Evolutionary conservation across 2,329 filamentous ascomycete species (phyloP).

Genomic region (Aspergillus fumigatus): DNA sequence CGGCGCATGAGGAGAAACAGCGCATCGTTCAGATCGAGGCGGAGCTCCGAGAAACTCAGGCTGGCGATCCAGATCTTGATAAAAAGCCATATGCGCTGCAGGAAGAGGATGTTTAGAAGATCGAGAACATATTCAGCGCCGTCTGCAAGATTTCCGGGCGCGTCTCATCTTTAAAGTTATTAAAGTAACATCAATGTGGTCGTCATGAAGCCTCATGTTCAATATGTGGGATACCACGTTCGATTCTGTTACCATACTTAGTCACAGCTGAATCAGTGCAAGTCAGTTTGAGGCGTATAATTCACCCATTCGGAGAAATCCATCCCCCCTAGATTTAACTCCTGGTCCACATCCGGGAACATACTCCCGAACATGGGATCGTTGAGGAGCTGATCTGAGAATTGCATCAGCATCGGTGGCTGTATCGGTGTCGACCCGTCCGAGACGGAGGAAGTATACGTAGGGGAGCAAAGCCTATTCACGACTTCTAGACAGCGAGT

Average conservation of each 20-base stretch:
- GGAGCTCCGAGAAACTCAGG: slow-evolving; percentile 26
- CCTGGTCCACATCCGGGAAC: slow-evolving; percentile 32
- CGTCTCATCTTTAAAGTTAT: neutral
- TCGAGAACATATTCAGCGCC: neutral
- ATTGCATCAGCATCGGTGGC: slow-evolving; percentile 31
- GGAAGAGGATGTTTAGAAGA: slow-evolving; percentile 12
- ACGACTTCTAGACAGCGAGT: slow-evolving; percentile 37
- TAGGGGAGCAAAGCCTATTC: slow-evolving; percentile 34
- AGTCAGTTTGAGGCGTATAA: slow-evolving; percentile 25
- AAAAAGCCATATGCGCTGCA: slow-evolving; percentile 20
- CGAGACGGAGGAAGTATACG: slow-evolving; percentile 15
- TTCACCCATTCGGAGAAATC: slow-evolving; percentile 41
- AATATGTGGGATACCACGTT: neutral
- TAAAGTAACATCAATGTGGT: neutral
- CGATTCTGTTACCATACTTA: neutral
- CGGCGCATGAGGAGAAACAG: slow-evolving; percentile 35
- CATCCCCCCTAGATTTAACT: slow-evolving; percentile 28
- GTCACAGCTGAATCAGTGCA: slow-evolving; percentile 3
- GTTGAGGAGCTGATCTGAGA: slow-evolving; percentile 34
- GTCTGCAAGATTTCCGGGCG: neutral
- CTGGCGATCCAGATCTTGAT: slow-evolving; percentile 15
- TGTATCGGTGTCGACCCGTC: slow-evolving; percentile 13
- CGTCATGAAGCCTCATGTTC: neutral
- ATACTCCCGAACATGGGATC: slow-evolving; percentile 32
- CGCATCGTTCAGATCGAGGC: slow-evolving; percentile 37